Evolutionary conservation across 2,329 filamentous ascomycete genomes (phyloP), one percentile per base, ranked within the genome.

Genomic region (Phialophora macrospora): DNA sequence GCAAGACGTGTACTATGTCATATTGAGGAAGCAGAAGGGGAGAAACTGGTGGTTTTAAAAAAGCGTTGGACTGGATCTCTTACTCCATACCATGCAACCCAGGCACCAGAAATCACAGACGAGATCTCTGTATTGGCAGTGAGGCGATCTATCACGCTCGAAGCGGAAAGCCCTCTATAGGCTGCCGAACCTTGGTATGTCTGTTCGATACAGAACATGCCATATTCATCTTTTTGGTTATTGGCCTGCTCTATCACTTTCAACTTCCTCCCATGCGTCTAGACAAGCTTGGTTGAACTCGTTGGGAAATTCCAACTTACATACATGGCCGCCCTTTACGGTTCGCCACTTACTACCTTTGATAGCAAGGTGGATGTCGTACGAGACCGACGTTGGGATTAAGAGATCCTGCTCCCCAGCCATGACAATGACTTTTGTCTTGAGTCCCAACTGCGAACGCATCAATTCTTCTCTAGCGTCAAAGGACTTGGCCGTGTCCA

Each of bases 401-500:
- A 57, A 38, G n/a, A 57, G 28, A 41, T 57, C 55, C 30, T 57
- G 55, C 55, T 57, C 55, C 7, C 55, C 55, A 20, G 55, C 55
- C 30, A 57, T 8, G 55, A 57, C 55, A 57, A 57, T 57, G 30
- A 57, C 55, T 57, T 57, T 57, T 34, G 55, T 57, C 55, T 57
- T 57, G 55, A 20, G 41, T 5, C 55, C 55, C 55, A 57, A 20
- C 55, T 57, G 55, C 30, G 55, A 57, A 57, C 55, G 55, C 55
- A 41, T 11, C 30, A 57, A 32, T 57, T 57, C 55, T 41, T 57
- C 55, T 24, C 17, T 57, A 20, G 20, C 34, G 55, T 57, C 55
- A 32, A 57, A 57, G 26, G 55, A 17, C 55, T 28, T 57, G 55
- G 30, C 55, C 55, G 55, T 32, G 55, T 57, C 30, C 55, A 57